Conservation (phyloP, 139 green algal species). For the Pedinophyceae sp. region DNA sequence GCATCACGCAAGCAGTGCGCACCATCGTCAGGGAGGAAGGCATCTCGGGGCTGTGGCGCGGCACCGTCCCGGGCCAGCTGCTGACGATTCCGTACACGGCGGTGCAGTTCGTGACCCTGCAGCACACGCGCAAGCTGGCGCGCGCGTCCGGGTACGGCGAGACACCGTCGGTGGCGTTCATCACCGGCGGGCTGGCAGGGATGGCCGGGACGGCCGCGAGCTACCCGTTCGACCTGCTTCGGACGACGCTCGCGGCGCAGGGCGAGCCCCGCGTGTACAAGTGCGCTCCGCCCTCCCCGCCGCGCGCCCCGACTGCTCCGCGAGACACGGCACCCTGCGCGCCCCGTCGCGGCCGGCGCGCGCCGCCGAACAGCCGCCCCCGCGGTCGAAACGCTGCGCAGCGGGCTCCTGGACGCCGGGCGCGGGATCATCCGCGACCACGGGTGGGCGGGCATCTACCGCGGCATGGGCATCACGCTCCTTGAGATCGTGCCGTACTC, state of each 20-base stretch:
- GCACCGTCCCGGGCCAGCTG: conserved; percentile 79
- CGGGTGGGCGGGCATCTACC: conserved; percentile 53
- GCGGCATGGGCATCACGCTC: conserved; percentile 73
- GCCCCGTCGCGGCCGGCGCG: too few species aligned
- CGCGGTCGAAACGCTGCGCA: too few species aligned
- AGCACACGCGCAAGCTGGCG: conserved; percentile 39
- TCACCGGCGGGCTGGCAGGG: conserved; percentile 67
- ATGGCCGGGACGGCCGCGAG: conserved; percentile 70
- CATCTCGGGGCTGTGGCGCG: conserved; percentile 75
- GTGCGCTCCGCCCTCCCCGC: too few species aligned
- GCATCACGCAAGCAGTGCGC: conserved; percentile 55
- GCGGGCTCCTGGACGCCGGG: too few species aligned
- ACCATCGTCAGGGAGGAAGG: conserved; percentile 82
- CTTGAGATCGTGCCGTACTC: conserved; percentile 96
- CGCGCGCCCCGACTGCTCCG: too few species aligned
- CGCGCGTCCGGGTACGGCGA: conserved; percentile 1
- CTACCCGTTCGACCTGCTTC: conserved; percentile 98
- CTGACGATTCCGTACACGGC: conserved; percentile 91
- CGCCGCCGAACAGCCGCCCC: too few species aligned
- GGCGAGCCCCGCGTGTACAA: conserved; percentile 65
- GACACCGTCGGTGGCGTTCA: conserved; percentile 46
- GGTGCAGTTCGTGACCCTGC: conserved; percentile 87
- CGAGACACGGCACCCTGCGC: too few species aligned
- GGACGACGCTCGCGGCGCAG: conserved; percentile 88
- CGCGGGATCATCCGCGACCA: conserved; percentile 25